Percentiles rank a stretch among this genome's conserved stretches.
phyloP scores from a whole-genome alignment of 1,284 basidiomycete species.

The Cystobasidium pallidum region DNA sequence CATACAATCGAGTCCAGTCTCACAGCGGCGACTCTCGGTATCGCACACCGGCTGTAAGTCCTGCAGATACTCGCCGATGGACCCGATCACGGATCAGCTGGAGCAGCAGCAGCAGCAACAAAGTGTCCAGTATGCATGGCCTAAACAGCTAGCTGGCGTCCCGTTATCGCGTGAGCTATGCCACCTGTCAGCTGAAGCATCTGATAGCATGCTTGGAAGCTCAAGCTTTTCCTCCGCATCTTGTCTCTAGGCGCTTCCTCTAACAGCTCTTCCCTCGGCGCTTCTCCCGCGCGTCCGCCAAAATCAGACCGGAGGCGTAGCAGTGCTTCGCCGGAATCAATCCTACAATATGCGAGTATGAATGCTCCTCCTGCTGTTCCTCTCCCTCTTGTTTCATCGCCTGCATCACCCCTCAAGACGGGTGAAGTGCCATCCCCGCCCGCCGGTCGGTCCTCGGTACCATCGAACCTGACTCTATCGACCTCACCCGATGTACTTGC shows the following conservation, averaged over 20 bases:
- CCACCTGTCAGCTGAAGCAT: neutral
- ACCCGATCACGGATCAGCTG: slow-evolving; percentile 1
- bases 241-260: slow-evolving; percentile 13
- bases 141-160: slow-evolving; percentile 7
- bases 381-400: neutral
- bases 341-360: neutral
- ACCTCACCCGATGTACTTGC: slow-evolving; percentile 7
- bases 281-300: slow-evolving; percentile 18
- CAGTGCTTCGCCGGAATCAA: slow-evolving; percentile 23
- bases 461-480: neutral
- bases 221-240: neutral
- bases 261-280: slow-evolving; percentile 15
- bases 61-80: slow-evolving; percentile 6
- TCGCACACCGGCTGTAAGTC: too few species aligned
- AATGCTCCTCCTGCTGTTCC: neutral
- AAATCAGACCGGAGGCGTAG: slow-evolving; percentile 28
- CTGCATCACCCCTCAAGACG: neutral
- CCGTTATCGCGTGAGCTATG: neutral
- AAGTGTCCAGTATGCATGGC: slow-evolving; percentile 4
- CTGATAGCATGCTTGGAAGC: neutral
- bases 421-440: neutral
- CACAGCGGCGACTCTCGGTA: too few species aligned
- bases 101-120: slow-evolving; percentile 3
- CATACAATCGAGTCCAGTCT: too few species aligned
- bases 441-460: slow-evolving; percentile 2